phyloP scores from a whole-genome alignment of 352 stramenopile species.

The Pythium phragmitis region DNA sequence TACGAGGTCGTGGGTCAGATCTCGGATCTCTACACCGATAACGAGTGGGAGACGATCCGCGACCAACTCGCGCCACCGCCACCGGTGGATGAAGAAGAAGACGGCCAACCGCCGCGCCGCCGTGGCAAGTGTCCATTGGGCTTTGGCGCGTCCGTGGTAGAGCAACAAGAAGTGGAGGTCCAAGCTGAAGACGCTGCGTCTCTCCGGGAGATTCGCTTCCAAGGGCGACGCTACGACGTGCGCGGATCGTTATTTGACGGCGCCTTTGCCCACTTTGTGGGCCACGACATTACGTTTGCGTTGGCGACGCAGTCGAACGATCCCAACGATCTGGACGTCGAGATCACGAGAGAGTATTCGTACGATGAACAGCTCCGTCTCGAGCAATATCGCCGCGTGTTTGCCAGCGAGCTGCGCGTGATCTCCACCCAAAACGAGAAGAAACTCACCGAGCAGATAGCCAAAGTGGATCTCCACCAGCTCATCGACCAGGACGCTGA shows the following conservation, averaged over 20 bases:
- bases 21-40: conserved; percentile 42
- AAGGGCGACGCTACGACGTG: conserved; percentile 57
- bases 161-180: conserved; percentile 27
- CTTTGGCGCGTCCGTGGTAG: conserved; percentile 42
- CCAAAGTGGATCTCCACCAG: conserved; percentile 37
- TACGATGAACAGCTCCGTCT: conserved; percentile 60
- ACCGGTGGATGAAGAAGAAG: conserved; percentile 18
- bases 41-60: conserved; percentile 44
- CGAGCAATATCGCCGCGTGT: conserved; percentile 51
- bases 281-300: conserved; percentile 58
- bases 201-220: conserved; percentile 39
- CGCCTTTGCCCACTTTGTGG: conserved; percentile 52
- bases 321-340: conserved; percentile 40
- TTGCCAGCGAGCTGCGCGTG: conserved; percentile 38
- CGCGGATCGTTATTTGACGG: conserved; percentile 53
- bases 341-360: conserved; percentile 36
- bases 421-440: conserved; percentile 23
- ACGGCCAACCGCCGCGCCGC: conserved; percentile 17
- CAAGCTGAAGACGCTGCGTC: conserved; percentile 1
- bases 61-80: conserved; percentile 32
- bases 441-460: background rate
- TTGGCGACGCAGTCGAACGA: conserved; percentile 46
- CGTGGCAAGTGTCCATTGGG: conserved; percentile 57
- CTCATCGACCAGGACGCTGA: conserved; percentile 41
- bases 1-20: conserved; percentile 50